A percentile compares a stretch with the other conserved stretches of the same genome.
Conservation (phyloP, 1,139 yeast genomes). For the Candida neerlandica region DNA sequence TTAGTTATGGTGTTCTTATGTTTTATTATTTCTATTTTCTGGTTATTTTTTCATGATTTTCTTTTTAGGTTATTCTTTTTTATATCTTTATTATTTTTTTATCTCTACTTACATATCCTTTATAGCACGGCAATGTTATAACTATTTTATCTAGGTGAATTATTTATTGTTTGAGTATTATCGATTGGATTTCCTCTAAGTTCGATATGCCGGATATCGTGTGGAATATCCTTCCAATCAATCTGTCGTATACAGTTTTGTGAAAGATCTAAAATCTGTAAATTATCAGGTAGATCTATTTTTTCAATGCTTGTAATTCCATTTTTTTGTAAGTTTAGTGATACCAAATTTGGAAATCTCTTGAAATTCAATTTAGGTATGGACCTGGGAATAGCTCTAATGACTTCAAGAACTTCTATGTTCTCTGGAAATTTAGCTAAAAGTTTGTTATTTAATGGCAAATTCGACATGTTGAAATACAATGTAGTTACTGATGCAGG, state of each 20-base stretch:
- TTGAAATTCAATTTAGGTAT: neutral
- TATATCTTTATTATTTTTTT: constrained; percentile 1
- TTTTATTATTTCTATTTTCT: constrained; percentile 3
- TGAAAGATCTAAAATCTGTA: constrained; percentile 4
- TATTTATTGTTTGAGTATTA: neutral
- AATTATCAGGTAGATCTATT: neutral
- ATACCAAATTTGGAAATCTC: neutral
- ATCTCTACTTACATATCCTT: neutral
- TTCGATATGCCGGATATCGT: neutral
- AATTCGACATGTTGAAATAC: constrained; percentile 2
- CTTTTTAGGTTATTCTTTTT: neutral
- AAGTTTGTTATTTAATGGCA: constrained; percentile 5
- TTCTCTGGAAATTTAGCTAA: constrained; percentile 3
- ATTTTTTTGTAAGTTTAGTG: constrained; percentile 1
- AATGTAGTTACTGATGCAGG: constrained; percentile 11
- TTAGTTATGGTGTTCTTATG: neutral
- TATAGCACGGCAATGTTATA: constrained; percentile 6
- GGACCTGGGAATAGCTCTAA: constrained; percentile 1
- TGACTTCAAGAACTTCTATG: constrained; percentile 1
- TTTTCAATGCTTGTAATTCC: constrained; percentile 1
- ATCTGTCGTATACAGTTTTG: constrained; percentile 3
- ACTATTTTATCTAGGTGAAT: constrained; percentile 3
- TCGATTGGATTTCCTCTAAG: constrained; percentile 1
- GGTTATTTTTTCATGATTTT: constrained; percentile 1
- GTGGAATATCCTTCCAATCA: neutral